Evolutionary conservation across 139 green algal genomes (phyloP).

Genomic region (Chlorella sp.): DNA sequence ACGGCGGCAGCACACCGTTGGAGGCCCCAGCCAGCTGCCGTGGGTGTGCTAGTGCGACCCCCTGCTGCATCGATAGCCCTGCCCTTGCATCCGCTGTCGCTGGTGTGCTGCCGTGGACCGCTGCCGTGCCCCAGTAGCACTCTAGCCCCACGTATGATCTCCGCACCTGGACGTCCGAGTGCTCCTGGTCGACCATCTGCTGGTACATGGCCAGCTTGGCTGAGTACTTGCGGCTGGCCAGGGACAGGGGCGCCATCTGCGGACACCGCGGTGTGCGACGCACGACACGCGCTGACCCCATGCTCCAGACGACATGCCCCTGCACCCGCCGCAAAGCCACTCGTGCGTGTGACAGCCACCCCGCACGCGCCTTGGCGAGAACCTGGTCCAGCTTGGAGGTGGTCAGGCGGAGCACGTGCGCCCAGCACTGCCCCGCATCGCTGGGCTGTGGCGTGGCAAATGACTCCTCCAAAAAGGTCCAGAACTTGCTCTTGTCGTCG

Average conservation of each 20-base stretch:
- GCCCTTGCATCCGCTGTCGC: background rate
- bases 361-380: too few relatives aligned
- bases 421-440: slow-evolving; percentile 21
- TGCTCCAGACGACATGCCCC: too few relatives aligned
- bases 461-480: slow-evolving; percentile 14
- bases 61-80: background rate
- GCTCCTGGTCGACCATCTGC: slow-evolving; percentile 41
- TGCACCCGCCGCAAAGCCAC: too few relatives aligned
- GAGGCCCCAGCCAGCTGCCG: background rate
- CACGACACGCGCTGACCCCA: too few relatives aligned
- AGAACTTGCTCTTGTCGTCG: slow-evolving; percentile 12
- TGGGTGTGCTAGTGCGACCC: background rate
- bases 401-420: background rate
- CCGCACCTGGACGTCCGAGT: slow-evolving; percentile 15
- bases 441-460: background rate
- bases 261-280: too few relatives aligned
- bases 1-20: background rate
- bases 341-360: too few relatives aligned
- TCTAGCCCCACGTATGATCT: background rate
- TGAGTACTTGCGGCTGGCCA: slow-evolving; percentile 65
- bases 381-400: background rate
- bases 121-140: too few relatives aligned
- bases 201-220: slow-evolving; percentile 57
- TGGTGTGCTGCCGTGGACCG: too few relatives aligned
- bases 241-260: slow-evolving; percentile 41